Evolutionary conservation across 768 basidiomycete genomes (phyloP).

Genomic region (Mycena kentingensis): DNA sequence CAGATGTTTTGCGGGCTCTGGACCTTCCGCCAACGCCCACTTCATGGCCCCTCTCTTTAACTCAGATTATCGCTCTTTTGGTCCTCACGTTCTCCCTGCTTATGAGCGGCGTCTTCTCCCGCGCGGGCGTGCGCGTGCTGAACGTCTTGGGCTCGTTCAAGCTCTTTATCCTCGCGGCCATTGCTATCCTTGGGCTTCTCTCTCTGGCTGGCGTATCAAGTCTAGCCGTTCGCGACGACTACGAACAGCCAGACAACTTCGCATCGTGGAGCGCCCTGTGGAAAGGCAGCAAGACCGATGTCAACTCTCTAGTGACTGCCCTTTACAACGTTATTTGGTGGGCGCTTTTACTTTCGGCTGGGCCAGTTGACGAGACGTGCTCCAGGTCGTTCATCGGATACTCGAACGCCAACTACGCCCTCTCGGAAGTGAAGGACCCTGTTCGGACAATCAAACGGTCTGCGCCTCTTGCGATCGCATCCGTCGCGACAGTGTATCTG

Average conservation of each 20-base stretch:
- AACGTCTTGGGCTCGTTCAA: slow-evolving; percentile 65
- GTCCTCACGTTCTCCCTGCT: slow-evolving; percentile 40
- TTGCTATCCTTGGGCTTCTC: slow-evolving; percentile 48
- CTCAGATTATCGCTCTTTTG: slow-evolving; percentile 35
- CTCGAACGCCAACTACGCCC: slow-evolving; percentile 67
- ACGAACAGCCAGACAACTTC: slow-evolving; percentile 38
- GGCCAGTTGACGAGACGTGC: background rate
- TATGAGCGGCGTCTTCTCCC: slow-evolving; percentile 46
- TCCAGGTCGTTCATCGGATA: slow-evolving; percentile 57
- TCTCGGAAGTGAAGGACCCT: slow-evolving; percentile 65
- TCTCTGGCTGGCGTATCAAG: slow-evolving; percentile 52
- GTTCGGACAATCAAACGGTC: slow-evolving; percentile 63
- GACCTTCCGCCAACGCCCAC: slow-evolving; percentile 27
- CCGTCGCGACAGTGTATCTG: slow-evolving; percentile 58
- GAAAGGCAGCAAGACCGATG: slow-evolving; percentile 46
- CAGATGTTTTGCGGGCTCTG: slow-evolving; percentile 39
- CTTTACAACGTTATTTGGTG: slow-evolving; percentile 53
- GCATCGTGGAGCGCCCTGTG: slow-evolving; percentile 28
- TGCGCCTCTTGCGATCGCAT: slow-evolving; percentile 58
- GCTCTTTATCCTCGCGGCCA: slow-evolving; percentile 51
- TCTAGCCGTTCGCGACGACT: slow-evolving; percentile 37
- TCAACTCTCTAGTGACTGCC: slow-evolving; percentile 52
- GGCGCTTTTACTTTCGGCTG: slow-evolving; percentile 2
- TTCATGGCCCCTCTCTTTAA: slow-evolving; percentile 2
- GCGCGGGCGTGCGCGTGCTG: slow-evolving; percentile 60